Evolutionary conservation across 176 grass and related monocot species (phyloP).

Genomic region (Hordeum marinum): DNA sequence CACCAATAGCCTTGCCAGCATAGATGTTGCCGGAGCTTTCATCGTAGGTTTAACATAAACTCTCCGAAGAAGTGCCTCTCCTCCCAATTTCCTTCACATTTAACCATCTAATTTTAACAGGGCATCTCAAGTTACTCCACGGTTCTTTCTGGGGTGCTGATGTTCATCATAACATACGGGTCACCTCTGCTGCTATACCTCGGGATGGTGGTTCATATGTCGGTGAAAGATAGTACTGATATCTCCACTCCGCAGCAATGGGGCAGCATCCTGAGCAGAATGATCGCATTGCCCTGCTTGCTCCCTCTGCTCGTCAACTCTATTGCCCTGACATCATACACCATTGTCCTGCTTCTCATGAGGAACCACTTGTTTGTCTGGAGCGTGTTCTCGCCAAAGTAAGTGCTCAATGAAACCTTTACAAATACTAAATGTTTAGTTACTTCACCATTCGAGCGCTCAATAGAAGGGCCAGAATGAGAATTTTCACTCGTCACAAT

Average conservation of each 20-base stretch:
- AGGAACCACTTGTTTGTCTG: conserved; percentile 96
- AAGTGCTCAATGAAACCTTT: conserved; percentile 35
- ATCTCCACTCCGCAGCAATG: conserved; percentile 27
- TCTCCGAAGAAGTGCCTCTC: not conserved
- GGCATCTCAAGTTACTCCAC: conserved; percentile 85
- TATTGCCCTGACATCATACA: conserved; percentile 68
- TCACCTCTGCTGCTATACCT: conserved; percentile 67
- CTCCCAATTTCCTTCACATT: not conserved
- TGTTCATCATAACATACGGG: conserved; percentile 86
- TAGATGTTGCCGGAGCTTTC: conserved; percentile 92
- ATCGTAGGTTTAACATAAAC: conserved; percentile 57
- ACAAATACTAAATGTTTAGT: not conserved
- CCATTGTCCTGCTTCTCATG: conserved; percentile 78
- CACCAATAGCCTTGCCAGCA: conserved; percentile 83
- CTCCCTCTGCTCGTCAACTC: conserved; percentile 77
- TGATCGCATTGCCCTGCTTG: conserved; percentile 58
- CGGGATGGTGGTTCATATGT: conserved; percentile 56
- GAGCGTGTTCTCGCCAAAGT: conserved; percentile 99
- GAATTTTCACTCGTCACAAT: not conserved
- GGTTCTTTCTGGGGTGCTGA: conserved; percentile 67
- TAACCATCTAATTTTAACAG: conserved; percentile 41
- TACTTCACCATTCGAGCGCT: not conserved
- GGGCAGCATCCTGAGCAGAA: conserved; percentile 35
- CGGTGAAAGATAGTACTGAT: conserved; percentile 30
- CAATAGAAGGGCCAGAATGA: not conserved